Percentiles rank a stretch among this genome's conserved stretches.
phyloP scores from a whole-genome alignment of 164 flowering plant genomes.

The Kalanchoe fedtschenkoi region DNA sequence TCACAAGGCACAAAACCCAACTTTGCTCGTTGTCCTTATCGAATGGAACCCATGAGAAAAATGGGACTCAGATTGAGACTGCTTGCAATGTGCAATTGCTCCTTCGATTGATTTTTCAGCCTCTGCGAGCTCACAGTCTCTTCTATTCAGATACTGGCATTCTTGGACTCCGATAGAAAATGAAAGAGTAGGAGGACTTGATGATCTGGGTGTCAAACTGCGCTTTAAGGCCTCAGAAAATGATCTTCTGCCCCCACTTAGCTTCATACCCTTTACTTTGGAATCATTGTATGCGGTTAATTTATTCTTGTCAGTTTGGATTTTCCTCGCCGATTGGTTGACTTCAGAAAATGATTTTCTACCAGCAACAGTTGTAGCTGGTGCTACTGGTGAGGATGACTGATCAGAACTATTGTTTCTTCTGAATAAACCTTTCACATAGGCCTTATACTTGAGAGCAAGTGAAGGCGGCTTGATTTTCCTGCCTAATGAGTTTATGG shows the following conservation, averaged over 20 bases:
- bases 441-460: background rate
- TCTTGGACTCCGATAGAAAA: background rate
- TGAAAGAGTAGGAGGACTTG: background rate
- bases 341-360: too few species aligned
- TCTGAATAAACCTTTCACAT: background rate
- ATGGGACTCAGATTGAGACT: background rate
- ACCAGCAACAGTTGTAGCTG: too few species aligned
- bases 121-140: background rate
- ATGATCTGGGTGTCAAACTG: background rate
- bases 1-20: background rate
- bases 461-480: background rate
- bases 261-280: background rate
- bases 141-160: background rate
- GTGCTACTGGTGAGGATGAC: background rate
- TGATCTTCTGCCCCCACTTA: background rate
- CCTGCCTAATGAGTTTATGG: background rate
- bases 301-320: background rate
- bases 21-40: background rate
- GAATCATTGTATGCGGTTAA: background rate
- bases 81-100: background rate
- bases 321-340: background rate
- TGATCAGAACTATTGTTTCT: background rate
- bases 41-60: background rate
- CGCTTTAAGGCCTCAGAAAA: background rate
- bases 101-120: background rate